A percentile compares a stretch with the other conserved stretches of the same genome.
Conservation (phyloP, 345 rosid genomes). For the Pistacia integerrima region DNA sequence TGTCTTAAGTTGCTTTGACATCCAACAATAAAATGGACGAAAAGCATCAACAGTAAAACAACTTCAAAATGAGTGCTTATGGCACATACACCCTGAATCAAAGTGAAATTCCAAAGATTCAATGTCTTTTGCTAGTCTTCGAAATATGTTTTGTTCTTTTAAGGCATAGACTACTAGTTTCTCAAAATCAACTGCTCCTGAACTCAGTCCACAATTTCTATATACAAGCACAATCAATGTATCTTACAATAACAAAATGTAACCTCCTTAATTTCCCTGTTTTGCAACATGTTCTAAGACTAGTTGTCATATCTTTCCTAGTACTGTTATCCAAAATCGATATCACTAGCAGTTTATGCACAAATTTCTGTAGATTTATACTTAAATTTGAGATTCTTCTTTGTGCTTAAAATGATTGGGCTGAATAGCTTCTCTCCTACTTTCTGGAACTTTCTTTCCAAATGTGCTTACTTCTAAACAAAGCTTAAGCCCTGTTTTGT, state of each 20-base stretch:
- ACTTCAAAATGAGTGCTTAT: neutral
- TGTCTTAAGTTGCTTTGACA: no score
- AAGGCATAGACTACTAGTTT: neutral
- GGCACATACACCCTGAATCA: neutral
- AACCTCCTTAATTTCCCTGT: neutral
- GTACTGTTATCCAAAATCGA: neutral
- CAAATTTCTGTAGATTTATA: neutral
- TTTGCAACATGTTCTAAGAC: neutral
- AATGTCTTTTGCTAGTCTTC: neutral
- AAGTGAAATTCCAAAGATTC: neutral
- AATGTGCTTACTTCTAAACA: conserved; percentile 1
- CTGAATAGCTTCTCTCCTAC: neutral
- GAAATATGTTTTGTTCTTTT: neutral
- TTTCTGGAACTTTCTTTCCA: neutral
- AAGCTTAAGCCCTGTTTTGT: neutral
- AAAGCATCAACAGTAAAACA: neutral
- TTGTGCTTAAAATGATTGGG: neutral
- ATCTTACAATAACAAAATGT: neutral
- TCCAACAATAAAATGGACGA: neutral
- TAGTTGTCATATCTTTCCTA: no score
- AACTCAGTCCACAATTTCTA: neutral
- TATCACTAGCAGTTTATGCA: neutral
- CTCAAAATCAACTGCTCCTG: no score
- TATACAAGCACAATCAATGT: neutral
- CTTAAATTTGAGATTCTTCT: neutral